Conservation (phyloP, 2,329 filamentous ascomycete species). For the Coniochaeta sp. region DNA sequence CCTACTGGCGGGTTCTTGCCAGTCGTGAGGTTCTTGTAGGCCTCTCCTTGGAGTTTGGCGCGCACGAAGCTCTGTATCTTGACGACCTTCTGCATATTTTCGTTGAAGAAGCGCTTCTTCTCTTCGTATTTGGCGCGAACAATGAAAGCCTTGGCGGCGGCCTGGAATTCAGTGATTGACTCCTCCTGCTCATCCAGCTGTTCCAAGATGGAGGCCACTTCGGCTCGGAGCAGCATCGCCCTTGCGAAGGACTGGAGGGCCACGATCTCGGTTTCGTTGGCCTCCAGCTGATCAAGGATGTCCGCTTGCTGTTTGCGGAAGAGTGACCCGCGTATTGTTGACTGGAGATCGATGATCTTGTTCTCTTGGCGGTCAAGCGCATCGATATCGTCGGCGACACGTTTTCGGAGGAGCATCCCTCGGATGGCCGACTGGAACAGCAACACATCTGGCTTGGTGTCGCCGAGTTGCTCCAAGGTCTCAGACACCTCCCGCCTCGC, state of each 20-base stretch:
- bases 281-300: constrained; percentile 63
- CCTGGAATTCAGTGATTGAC: constrained; percentile 67
- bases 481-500: constrained; percentile 43
- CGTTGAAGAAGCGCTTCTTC: constrained; percentile 81
- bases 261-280: constrained; percentile 59
- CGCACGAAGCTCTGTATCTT: constrained; percentile 97
- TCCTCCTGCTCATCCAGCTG: constrained; percentile 80
- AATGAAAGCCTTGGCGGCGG: constrained; percentile 64
- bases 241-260: constrained; percentile 69
- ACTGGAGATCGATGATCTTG: constrained; percentile 58
- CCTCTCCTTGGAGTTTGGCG: constrained; percentile 91
- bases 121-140: constrained; percentile 72
- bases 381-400: constrained; percentile 39
- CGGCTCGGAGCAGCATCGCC: constrained; percentile 69
- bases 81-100: constrained; percentile 98
- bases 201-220: constrained; percentile 65
- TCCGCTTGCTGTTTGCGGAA: constrained; percentile 53
- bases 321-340: constrained; percentile 57
- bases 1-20: constrained; percentile 96
- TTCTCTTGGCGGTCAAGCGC: constrained; percentile 51
- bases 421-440: constrained; percentile 53
- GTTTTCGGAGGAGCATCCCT: constrained; percentile 52
- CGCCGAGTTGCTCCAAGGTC: constrained; percentile 39
- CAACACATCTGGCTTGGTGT: constrained; percentile 37
- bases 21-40: constrained; percentile 92